Evolutionary conservation across 768 basidiomycete species (phyloP).

Genomic region (Leccinum broughii): DNA sequence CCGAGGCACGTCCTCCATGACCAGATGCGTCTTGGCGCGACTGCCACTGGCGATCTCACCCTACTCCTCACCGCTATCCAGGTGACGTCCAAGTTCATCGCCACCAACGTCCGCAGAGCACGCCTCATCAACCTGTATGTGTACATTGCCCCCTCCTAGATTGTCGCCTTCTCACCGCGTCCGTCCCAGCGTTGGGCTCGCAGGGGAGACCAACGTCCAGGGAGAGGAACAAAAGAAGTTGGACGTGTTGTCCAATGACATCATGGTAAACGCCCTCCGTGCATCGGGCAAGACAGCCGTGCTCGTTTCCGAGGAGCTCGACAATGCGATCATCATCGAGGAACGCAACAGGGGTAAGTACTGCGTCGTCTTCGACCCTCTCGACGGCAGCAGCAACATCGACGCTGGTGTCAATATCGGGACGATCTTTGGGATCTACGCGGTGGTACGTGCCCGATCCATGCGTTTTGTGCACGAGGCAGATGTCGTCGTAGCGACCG

Average conservation of each 20-base stretch:
- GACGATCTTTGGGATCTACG: constrained; percentile 97
- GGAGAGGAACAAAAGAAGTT: constrained; percentile 99
- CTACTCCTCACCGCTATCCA: constrained; percentile 94
- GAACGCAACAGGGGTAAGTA: constrained; percentile 80
- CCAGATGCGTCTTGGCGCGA: constrained; percentile 77
- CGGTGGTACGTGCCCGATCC: constrained; percentile 59
- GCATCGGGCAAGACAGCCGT: constrained; percentile 98
- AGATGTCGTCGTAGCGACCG: constrained; percentile 47
- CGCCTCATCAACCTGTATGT: constrained; percentile 94
- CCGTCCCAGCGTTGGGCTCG: constrained; percentile 90
- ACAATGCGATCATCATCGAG: constrained; percentile 90
- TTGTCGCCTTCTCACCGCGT: not conserved
- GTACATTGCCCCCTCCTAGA: constrained; percentile 11
- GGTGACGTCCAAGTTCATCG: constrained; percentile 95
- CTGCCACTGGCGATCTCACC: constrained; percentile 92
- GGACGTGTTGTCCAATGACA: constrained; percentile 96
- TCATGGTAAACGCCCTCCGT: constrained; percentile 96
- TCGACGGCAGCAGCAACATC: constrained; percentile 96
- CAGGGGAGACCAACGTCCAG: constrained; percentile 95
- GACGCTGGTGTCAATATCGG: constrained; percentile 98
- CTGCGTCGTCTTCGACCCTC: constrained; percentile 98
- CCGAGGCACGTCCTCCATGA: constrained; percentile 83
- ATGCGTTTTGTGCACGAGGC: not conserved
- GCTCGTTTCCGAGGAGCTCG: constrained; percentile 94
- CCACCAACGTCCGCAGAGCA: constrained; percentile 96